Conservation (phyloP, 805 yeast species). For the Millerozyma miso region DNA sequence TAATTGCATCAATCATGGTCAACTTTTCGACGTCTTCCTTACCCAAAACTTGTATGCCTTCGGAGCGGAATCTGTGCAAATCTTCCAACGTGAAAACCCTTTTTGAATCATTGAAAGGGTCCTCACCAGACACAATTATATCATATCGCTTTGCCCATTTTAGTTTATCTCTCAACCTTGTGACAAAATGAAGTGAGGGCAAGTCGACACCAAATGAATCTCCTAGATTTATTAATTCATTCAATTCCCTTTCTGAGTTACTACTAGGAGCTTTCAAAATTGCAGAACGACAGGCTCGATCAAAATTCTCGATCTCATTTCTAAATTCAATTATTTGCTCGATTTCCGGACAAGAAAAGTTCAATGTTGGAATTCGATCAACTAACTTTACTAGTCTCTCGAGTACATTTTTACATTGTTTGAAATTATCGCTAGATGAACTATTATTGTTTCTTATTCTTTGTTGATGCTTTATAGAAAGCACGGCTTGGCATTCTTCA, state of each 20-base stretch:
- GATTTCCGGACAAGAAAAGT: slow-evolving; percentile 54
- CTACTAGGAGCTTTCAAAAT: slow-evolving; percentile 27
- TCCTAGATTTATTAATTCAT: slow-evolving; percentile 55
- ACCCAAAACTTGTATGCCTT: slow-evolving; percentile 26
- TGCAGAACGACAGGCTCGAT: slow-evolving; percentile 38
- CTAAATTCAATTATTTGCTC: slow-evolving; percentile 54
- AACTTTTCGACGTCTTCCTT: slow-evolving; percentile 32
- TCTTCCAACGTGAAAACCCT: slow-evolving; percentile 30
- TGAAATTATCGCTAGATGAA: slow-evolving; percentile 11
- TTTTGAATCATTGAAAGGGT: slow-evolving; percentile 35
- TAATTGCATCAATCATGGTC: slow-evolving; percentile 17
- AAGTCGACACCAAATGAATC: slow-evolving; percentile 55
- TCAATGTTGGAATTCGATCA: slow-evolving; percentile 44
- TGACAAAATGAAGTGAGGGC: slow-evolving; percentile 40
- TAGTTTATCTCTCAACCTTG: slow-evolving; percentile 30
- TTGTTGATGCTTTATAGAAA: slow-evolving; percentile 50
- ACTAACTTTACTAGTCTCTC: slow-evolving; percentile 32
- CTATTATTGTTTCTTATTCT: slow-evolving; percentile 35
- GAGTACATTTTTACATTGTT: slow-evolving; percentile 6
- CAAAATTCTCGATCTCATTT: slow-evolving; percentile 49
- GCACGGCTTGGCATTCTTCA: slow-evolving; percentile 49
- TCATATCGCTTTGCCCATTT: slow-evolving; percentile 30
- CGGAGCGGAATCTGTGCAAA: slow-evolving; percentile 21
- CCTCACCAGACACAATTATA: slow-evolving; percentile 35
- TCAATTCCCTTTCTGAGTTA: slow-evolving; percentile 41